Evolutionary conservation across 2,329 filamentous ascomycete species (phyloP), one percentile per base, ranked within the genome.

Genomic region (Sarocladium brachiariae): DNA sequence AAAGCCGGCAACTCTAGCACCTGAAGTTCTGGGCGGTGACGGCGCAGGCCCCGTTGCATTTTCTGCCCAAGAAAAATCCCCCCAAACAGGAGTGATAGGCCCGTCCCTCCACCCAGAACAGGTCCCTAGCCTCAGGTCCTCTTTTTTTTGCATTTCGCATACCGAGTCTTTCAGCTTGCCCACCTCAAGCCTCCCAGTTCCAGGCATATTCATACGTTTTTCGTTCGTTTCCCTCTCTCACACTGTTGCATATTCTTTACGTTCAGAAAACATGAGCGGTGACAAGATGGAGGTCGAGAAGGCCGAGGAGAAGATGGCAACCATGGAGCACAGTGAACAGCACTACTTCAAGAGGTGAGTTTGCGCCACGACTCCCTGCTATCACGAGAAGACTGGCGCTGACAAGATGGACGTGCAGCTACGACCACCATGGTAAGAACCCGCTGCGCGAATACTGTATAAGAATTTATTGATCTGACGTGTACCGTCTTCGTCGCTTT

Each of bases 271-370:
- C 30, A 77, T 78, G 74, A 68, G 64, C 59, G 69, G 71, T 58
- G 71, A 73, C 54, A 74, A 73, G 54, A 81, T 79, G 76, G 79
- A 81, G 39, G 71, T 82, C 53, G 78, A 80, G 63, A 66, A 71
- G 57, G 80, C 79, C 46, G 80, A 84, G 72, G 67, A 77, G 65
- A 74, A 75, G 70, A 77, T 87, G 70, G 83, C 84, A 66, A 69
- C 74, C 61, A 84, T 96, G 80, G 86, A 88, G 67, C 91, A 96
- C 74, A 93, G 91, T 57, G 93, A 99, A 78, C 90, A 95, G 70
- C 93, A 97, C 72, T 99, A 97, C 78, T 97, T 97, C 77, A 97
- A 96, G 75, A 96, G 90, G 91, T 95, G 54, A 56, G 61, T 67
- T 53, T 35, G 18, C 48, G 49, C 27, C 50, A 25, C 45, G 35